Evolutionary conservation across 164 flowering plant genomes (phyloP), one percentile per base, ranked within the genome.

Genomic region (Kalanchoe fedtschenkoi): DNA sequence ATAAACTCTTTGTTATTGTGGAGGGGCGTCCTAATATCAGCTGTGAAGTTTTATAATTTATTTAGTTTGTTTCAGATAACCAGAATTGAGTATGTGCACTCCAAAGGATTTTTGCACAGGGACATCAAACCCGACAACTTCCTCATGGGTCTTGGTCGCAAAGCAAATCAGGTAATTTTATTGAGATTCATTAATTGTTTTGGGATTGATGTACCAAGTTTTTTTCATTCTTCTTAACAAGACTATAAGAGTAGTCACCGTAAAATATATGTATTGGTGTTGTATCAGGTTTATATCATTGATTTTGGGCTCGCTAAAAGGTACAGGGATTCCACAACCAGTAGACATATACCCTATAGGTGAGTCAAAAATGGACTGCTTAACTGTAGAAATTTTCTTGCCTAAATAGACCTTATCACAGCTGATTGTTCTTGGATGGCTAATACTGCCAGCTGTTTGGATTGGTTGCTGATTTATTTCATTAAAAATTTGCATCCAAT

Each of bases 261-360:
- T 37, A 5, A 17, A 42, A 3, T 4, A 46, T 6, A 4, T 37
- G 34, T 44, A 13, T 46, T 51, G 9, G 11, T 10, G 22, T 2
- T 26, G 35, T 19, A 54, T 64, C 72, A 93, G 97, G 99, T 91
- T 61, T 95, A 95, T 60, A 80, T 95, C 21, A 95, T 95, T 64
- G 97, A 95, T 75, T 95, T 91, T 84, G 99, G 99, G 47, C 95
- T 95, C 60, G 99, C 99, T 35, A 95, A 95, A 80, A 78, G 96
- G 78, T 95, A 91, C 69, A 84, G 99, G 13, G 99, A 95, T 51
- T 66, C 95, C 8, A 69, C 86, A 13, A 87, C 88, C 47, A 82
- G 86, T 63, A 82, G 96, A 8, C 99, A 95, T 65, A 95, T 95
- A 65, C 95, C 97, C 35, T 95, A 95, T 86, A 91, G 95, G 99